These are phyloP conservation scores for Fusarium coicis DNA, from an alignment of 2,329 filamentous ascomycete species.

Conservation along the genomic window DNA sequence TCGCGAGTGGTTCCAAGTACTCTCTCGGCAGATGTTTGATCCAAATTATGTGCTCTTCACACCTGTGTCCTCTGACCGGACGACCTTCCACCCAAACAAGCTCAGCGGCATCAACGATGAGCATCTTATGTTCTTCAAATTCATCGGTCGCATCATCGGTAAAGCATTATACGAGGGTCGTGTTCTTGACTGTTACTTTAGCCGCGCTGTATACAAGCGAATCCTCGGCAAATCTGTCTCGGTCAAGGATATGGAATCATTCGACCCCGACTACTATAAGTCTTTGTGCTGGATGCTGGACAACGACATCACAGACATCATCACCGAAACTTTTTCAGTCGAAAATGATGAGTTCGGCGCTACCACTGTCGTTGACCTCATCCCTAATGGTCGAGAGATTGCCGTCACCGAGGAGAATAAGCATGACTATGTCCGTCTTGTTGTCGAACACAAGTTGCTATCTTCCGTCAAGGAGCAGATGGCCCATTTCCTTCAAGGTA, in stretches of 20 bases:
- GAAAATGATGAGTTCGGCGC: slow-evolving; percentile 96
- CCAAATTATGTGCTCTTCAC: slow-evolving; percentile 97
- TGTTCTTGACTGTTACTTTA: slow-evolving; percentile 98
- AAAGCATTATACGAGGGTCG: slow-evolving; percentile 97
- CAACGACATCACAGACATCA: slow-evolving; percentile 98
- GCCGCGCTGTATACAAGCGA: slow-evolving; percentile 96
- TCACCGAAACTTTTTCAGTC: slow-evolving; percentile 94
- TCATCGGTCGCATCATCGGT: slow-evolving; percentile 97
- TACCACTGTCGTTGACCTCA: slow-evolving; percentile 85
- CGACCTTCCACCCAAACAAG: slow-evolving; percentile 98
- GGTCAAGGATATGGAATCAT: slow-evolving; percentile 99
- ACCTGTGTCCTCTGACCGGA: slow-evolving; percentile 95
- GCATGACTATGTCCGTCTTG: slow-evolving; percentile 93
- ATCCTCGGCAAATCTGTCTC: slow-evolving; percentile 95
- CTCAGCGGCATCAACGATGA: slow-evolving; percentile 94
- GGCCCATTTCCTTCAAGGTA: slow-evolving; percentile 88
- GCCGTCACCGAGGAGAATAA: slow-evolving; percentile 98
- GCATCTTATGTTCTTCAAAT: slow-evolving; percentile 98
- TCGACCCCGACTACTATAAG: slow-evolving; percentile 99
- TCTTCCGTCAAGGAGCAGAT: slow-evolving; percentile 95
- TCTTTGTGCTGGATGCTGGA: slow-evolving; percentile 98
- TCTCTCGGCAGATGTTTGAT: slow-evolving; percentile 98
- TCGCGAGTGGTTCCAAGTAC: slow-evolving; percentile 98
- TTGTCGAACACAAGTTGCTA: slow-evolving; percentile 93
- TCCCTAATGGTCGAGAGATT: slow-evolving; percentile 88